A percentile compares a stretch with the other conserved stretches of the same genome.
Conservation (phyloP, 1,284 basidiomycete species). For the Rhodotorula mucilaginosa region DNA sequence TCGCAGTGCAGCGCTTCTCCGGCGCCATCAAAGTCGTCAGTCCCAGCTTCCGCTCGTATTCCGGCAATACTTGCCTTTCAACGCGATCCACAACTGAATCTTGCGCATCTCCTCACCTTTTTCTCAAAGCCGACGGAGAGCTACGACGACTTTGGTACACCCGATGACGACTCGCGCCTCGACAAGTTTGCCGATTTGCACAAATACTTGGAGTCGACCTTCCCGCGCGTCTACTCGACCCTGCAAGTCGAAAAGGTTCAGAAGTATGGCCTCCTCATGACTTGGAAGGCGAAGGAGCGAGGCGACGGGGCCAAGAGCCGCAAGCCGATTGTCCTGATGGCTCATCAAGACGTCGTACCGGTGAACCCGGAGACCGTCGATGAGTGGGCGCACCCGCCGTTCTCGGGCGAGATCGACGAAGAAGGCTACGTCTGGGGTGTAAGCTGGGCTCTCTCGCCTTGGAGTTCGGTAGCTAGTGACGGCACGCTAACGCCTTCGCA, state of each 20-base stretch:
- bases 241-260: slow-evolving; percentile 52
- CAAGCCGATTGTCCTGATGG: slow-evolving; percentile 53
- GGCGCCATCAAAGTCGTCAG: slow-evolving; percentile 34
- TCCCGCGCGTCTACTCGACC: slow-evolving; percentile 45
- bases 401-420: slow-evolving; percentile 52
- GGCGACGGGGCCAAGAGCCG: slow-evolving; percentile 22
- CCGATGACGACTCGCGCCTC: too few species aligned
- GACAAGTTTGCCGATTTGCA: slow-evolving; percentile 12
- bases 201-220: slow-evolving; percentile 50
- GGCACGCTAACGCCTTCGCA: background rate
- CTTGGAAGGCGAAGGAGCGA: slow-evolving; percentile 51
- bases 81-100: background rate
- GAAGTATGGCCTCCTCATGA: slow-evolving; percentile 52
- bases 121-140: slow-evolving; percentile 47
- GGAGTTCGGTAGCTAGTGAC: too few species aligned
- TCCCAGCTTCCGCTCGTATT: background rate
- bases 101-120: background rate
- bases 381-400: slow-evolving; percentile 56
- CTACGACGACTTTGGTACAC: slow-evolving; percentile 45
- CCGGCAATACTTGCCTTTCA: background rate
- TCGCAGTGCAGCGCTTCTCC: slow-evolving; percentile 24
- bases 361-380: slow-evolving; percentile 54
- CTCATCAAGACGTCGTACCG: slow-evolving; percentile 50
- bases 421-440: slow-evolving; percentile 56
- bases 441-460: slow-evolving; percentile 17